Evolutionary conservation across 495 filamentous ascomycete genomes (phyloP), one percentile per base, ranked within the genome.

Genomic region (Oidiodendron maius): DNA sequence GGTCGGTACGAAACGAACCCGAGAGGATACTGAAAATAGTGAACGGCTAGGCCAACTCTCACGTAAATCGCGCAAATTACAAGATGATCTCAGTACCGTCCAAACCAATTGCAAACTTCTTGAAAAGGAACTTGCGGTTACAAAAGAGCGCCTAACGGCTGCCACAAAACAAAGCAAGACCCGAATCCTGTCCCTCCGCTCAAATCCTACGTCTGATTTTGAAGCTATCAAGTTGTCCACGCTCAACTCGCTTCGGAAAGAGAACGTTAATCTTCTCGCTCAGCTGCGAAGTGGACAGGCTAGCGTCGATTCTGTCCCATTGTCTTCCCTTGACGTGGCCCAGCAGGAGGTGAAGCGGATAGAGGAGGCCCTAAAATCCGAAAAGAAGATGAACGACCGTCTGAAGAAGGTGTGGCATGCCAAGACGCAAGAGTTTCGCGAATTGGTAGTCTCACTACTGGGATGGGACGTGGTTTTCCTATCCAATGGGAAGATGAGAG

Each of bases 391-490:
- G 37, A 86, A 86, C 56, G 76, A 81, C 13, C 83, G 93, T 11
- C 79, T 96, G 32, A 91, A 89, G 52, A 83, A 95, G 55, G 91
- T 96, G 50, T 99, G 87, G 82, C 75, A 77, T 2, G 75, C 84
- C 49, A 97, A 96, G 62, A 84, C 84, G 11, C 79, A 82, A 53
- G 93, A 97, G 66, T 96, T 97, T 72, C 84, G 93, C 11, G 88
- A 97, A 65, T 87, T 90, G 2, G 88, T 97, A 28, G 85, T 87
- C 54, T 85, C 79, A 40, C 75, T 96, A 2, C 75, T 99, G 1
- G 93, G 93, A 0, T 97, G 86, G 82, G 90, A 90, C 44, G 77
- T 96, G 26, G 86, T 94, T 43, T 96, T 97, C 69, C 78, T 95
- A 59, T 87, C 87, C 2, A 94, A 91, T 59, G 93, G 93, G 16